Evolutionary conservation across 495 filamentous ascomycete species (phyloP), one percentile per base, ranked within the genome.

Genomic region (Melanomma pulvis-pyrius): DNA sequence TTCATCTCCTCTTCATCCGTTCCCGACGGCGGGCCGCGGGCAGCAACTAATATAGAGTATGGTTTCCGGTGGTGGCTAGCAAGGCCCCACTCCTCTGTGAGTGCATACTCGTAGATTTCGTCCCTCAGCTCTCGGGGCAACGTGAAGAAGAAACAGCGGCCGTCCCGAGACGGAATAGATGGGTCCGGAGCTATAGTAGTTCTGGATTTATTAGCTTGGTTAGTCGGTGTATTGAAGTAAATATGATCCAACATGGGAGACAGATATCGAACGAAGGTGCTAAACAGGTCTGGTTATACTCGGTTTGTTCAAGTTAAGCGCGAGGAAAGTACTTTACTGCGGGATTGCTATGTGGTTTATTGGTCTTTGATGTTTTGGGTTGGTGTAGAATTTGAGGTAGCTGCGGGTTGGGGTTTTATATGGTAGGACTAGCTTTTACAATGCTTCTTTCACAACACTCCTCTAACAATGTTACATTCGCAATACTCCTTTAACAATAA

Each of bases 101-200:
- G 22, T 1, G 46, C 62, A n/a, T 58, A 59, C 25, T 65, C 44
- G 62, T 65, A 65, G 17, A 65, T 59, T 46, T n/a, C 17, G 25
- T 58, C 34, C 1, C 52, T 39, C 8, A 59, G 44, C 46, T 65
- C 62, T 30, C 53, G 26, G 11, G 53, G 62, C 11, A 65, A n/a
- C 7, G n/a, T 34, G 9, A 65, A 46, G 30, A 65, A 39, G 28
- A 21, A 22, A 24, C 21, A 64, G 12, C 13, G n/a, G 48, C 49
- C 47, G 29, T 53, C 49, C 9, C 21, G 0, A 0, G 48, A 19
- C 0, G 61, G 52, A 21, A 32, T 57, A 0, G 29, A 41, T 8
- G 30, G 19, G 3, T 21, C 17, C 44, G 25, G 30, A 11, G 8
- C 28, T 1, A 32, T 60, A 49, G 13, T 25, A 8, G 5, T 32